Base-by-base conservation (phyloP, 176 grass and related monocot genomes). In the Lolium rigidum region DNA sequence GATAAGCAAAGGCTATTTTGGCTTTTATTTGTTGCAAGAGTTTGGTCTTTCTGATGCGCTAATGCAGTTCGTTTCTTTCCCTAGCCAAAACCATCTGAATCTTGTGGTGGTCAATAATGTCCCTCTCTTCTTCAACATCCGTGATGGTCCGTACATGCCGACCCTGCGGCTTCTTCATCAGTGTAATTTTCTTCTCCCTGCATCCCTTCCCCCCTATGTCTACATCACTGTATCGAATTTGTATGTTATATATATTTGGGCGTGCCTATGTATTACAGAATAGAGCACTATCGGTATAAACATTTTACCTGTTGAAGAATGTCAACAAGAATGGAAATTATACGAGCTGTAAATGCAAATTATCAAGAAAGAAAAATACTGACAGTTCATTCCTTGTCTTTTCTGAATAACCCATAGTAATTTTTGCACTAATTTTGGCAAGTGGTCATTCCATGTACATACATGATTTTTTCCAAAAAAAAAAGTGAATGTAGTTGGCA, bases 81-180 rank as follows among this genome's bases (percentile, higher is more conserved):
- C 24, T 89, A 99, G 97, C 86, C 97, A 99, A 92, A 99, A 99
- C 71, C 94, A 99, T 94, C 87, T 99, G n/a, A 99, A 99, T 90
- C 89, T 99, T 86, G 94, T 99, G 48, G 92, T 99, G 88, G 92
- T 99, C 72, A 99, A 96, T 82, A 99, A 94, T 83, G 94, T 99
- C 20, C 97, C 97, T 4, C 90, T 96, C 4, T 96, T 99, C 76
- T 99, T 99, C 87, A 99, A 99, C 65, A 88, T 99, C 69, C 94
- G 92, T 26, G 97, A 99, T 83, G 97, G 94, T 46, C 94, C 97
- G 70, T 96, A 99, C 85, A 99, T 99, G 97, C 97, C 97, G 88
- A 94, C 97, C 54, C 77, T 99, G 90, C 87, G 97, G 46, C 94
- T 96, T 91, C 97, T 96, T 83, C 97, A 99, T 86, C 97, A 96